Percentiles rank a stretch among this genome's conserved stretches.
phyloP scores from a whole-genome alignment of 352 stramenopile species.

The Elongisporangium anandrum region DNA sequence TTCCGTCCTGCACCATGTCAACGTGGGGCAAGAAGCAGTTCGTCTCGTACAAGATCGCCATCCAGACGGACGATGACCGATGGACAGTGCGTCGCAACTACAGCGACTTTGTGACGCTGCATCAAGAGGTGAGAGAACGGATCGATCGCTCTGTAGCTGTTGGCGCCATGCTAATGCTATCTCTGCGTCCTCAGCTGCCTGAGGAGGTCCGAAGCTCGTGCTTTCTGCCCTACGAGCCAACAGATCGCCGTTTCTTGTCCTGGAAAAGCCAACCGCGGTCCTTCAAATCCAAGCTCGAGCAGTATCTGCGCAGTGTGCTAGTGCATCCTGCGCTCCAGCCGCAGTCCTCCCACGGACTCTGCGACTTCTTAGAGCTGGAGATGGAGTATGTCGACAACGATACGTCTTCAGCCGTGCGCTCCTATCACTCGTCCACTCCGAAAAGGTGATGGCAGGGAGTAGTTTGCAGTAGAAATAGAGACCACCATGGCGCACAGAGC shows the following conservation, averaged over 20 bases:
- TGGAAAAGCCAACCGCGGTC: conserved; percentile 56
- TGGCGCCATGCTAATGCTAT: neutral
- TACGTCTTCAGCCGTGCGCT: neutral
- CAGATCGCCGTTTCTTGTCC: conserved; percentile 38
- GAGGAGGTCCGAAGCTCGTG: conserved; percentile 39
- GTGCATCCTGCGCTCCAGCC: conserved; percentile 42
- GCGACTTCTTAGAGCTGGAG: conserved; percentile 76
- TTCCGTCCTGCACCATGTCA: conserved; percentile 58
- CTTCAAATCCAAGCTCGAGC: conserved; percentile 64
- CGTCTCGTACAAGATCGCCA: conserved; percentile 71
- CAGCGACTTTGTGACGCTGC: conserved; percentile 53
- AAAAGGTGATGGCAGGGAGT: neutral
- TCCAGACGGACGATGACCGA: conserved; percentile 62
- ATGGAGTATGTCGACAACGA: conserved; percentile 2
- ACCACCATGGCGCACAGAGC: neutral
- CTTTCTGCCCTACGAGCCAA: conserved; percentile 32
- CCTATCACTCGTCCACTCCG: neutral
- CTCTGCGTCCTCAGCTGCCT: conserved; percentile 20
- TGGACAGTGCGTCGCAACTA: conserved; percentile 67
- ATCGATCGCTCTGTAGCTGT: neutral
- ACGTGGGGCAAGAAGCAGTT: conserved; percentile 73
- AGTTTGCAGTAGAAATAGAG: neutral
- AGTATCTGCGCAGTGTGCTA: conserved; percentile 53
- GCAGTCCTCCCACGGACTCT: conserved; percentile 51
- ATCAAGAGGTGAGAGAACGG: conserved; percentile 35